These are phyloP conservation scores for Coemansia sp. DNA, from an alignment of 192 early-diverging fungal genomes.

Conservation along the genomic window DNA sequence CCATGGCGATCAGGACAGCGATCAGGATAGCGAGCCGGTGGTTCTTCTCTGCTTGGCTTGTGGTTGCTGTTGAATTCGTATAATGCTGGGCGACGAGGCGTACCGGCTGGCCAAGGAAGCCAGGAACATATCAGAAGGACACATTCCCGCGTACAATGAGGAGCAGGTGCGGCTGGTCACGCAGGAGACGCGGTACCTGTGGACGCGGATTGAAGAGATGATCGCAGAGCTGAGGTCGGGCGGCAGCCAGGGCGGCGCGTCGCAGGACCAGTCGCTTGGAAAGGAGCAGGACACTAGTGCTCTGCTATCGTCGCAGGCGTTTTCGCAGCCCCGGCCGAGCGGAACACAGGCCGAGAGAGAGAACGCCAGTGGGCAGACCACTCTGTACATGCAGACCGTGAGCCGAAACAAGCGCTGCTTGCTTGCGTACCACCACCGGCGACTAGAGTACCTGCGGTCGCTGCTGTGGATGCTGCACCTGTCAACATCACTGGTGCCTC, in stretches of 20 bases:
- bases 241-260: constrained; percentile 5
- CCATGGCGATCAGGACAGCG: no score
- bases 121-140: constrained; percentile 63
- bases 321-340: not conserved
- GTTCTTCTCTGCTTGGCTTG: not conserved
- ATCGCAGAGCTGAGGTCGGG: constrained; percentile 19
- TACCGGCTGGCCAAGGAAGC: constrained; percentile 73
- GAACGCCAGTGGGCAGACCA: constrained; percentile 24
- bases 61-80: not conserved
- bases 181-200: constrained; percentile 67
- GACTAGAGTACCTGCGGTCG: constrained; percentile 63
- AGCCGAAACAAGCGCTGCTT: constrained; percentile 83
- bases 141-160: constrained; percentile 73
- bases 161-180: constrained; percentile 72
- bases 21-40: no score
- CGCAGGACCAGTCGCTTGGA: not conserved
- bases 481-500: constrained; percentile 35
- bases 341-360: constrained; percentile 9
- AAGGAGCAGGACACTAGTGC: no score
- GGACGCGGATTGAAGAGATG: constrained; percentile 49
- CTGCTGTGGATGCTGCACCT: constrained; percentile 51
- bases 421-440: constrained; percentile 76
- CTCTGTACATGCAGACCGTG: constrained; percentile 43
- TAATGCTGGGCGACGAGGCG: constrained; percentile 72
- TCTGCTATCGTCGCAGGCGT: not conserved